Percentiles rank a stretch among this genome's conserved stretches.
Evolutionary conservation across 495 filamentous ascomycete genomes (phyloP).

Genomic region (Cercophora sp.): DNA sequence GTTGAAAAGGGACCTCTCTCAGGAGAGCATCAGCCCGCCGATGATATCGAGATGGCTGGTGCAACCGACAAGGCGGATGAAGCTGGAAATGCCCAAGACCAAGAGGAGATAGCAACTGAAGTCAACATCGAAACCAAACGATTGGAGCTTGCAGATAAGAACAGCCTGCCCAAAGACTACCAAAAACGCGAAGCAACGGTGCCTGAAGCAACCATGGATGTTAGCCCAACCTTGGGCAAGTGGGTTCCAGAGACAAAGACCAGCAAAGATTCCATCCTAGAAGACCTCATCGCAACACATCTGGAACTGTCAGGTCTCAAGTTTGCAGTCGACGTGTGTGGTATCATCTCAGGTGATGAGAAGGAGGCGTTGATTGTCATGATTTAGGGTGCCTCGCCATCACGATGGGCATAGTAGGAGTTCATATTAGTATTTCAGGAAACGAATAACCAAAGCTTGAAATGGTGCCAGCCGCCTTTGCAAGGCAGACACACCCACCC

Average conservation of each 20-base stretch:
- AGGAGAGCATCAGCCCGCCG: too few relatives aligned
- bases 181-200: too few relatives aligned
- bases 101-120: too few relatives aligned
- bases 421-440: not conserved
- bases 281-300: not conserved
- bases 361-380: slow-evolving; percentile 13
- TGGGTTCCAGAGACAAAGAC: slow-evolving; percentile 12
- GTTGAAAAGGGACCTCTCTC: too few relatives aligned
- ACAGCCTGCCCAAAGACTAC: too few relatives aligned
- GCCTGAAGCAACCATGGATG: slow-evolving; percentile 25
- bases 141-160: too few relatives aligned
- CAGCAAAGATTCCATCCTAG: not conserved
- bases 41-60: too few relatives aligned
- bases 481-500: too few relatives aligned
- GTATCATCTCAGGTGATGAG: not conserved
- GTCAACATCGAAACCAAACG: too few relatives aligned
- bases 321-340: slow-evolving; percentile 24
- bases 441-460: not conserved
- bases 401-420: not conserved
- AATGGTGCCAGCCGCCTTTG: too few relatives aligned
- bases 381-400: slow-evolving; percentile 13
- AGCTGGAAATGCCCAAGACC: too few relatives aligned
- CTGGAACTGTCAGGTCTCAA: slow-evolving; percentile 20
- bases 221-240: slow-evolving; percentile 24
- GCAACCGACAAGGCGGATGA: too few relatives aligned